Base-by-base conservation (phyloP, 2,329 filamentous ascomycete species). In the Aspergillus sp. region DNA sequence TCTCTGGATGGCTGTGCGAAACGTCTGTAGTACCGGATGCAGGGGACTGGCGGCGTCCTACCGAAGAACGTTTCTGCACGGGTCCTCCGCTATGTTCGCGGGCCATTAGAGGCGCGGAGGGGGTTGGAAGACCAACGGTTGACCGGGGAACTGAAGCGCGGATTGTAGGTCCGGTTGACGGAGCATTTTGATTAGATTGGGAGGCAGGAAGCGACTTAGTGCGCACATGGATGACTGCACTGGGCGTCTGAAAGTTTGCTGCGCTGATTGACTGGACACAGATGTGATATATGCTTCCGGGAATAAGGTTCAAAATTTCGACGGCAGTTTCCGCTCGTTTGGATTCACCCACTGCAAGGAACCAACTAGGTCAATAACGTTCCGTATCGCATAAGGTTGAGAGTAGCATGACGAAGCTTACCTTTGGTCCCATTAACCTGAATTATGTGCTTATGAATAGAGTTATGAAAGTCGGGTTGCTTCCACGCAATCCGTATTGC, bases 401-500 rank as follows among this genome's bases (percentile, higher is more conserved):
- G 35, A n/a, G 35, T n/a, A 14, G 35, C 12, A 37, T 37, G n/a
- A 3, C 31, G 40, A 46, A 49, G 53, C 19, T 55, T 76, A 95
- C 91, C 90, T 78, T 91, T 91, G 44, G 93, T 88, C 43, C 93
- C 93, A 75, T 99, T 98, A 63, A 99, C 88, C 72, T 96, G 91
- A 52, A 99, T 91, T 46, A 93, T 84, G 71, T 96, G 95, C 76
- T 93, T 96, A 53, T 91, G 84, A 54, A 96, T 90, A 3, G 90
- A 84, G 61, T 82, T 81, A 44, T 84, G 80, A 62, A 81, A 80
- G 62, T 85, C 84, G 0, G 90, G 88, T 59, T 88, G 85, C 61
- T 92, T 91, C 95, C 95, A 99, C 73, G 93, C 92, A 44, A 99
- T 82, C 31, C 93, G 90, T 33, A 96, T 90, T 56, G 92, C 90